These are phyloP conservation scores for Phlegmacium glaucopus DNA, from an alignment of 768 basidiomycete species.

Conservation along the genomic window DNA sequence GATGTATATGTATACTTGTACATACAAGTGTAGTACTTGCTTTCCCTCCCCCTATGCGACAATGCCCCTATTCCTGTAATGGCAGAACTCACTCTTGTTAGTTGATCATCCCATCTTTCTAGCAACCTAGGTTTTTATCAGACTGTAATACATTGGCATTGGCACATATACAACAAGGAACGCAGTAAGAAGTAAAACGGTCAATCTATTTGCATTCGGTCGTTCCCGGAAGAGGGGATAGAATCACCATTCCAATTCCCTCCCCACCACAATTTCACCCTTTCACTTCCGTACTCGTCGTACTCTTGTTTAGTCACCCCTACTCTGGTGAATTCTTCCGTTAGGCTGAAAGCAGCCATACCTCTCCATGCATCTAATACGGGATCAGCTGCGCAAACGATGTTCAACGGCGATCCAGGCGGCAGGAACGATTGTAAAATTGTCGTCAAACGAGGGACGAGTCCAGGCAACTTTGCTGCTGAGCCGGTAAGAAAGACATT, in stretches of 20 bases:
- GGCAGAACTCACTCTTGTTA: background rate
- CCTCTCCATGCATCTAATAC: conserved; percentile 85
- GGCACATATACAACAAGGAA: conserved; percentile 1
- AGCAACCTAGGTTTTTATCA: conserved; percentile 8
- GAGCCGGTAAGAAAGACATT: conserved; percentile 90
- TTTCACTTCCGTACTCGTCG: conserved; percentile 85
- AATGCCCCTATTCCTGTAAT: conserved; percentile 1
- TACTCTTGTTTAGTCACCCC: conserved; percentile 80
- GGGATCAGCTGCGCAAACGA: conserved; percentile 64
- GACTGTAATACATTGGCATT: conserved; percentile 17
- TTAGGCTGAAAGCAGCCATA: conserved; percentile 74
- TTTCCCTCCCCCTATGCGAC: background rate
- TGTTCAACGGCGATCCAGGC: conserved; percentile 69
- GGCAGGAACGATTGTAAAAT: conserved; percentile 84
- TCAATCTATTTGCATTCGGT: conserved; percentile 17
- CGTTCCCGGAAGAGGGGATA: background rate
- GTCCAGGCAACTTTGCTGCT: conserved; percentile 69
- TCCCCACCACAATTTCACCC: conserved; percentile 88
- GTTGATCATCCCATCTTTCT: conserved; percentile 8
- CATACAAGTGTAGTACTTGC: background rate
- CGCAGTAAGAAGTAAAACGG: background rate
- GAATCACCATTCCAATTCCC: conserved; percentile 73
- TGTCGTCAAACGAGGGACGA: conserved; percentile 63
- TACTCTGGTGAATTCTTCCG: conserved; percentile 49
- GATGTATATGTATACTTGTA: background rate